These are phyloP conservation scores for Pseudonitzschia multiseries DNA, from an alignment of 108 stramenopile species.

Conservation along the genomic window DNA sequence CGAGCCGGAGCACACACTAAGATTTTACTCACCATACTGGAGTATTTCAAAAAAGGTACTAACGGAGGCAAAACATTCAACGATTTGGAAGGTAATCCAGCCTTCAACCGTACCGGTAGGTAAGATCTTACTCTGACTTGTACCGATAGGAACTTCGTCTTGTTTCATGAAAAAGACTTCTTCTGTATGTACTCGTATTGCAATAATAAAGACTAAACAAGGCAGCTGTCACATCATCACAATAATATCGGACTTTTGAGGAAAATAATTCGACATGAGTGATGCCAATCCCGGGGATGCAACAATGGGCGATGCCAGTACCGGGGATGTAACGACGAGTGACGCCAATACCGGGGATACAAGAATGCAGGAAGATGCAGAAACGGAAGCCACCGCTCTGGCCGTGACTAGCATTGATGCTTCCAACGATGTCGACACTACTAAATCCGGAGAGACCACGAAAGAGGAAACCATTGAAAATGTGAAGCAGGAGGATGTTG, in stretches of 20 bases:
- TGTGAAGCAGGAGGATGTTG: neutral
- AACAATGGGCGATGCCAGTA: neutral
- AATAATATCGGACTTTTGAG: conserved; percentile 16
- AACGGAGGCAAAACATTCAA: too few relatives aligned
- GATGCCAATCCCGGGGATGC: neutral
- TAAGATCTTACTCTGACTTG: too few relatives aligned
- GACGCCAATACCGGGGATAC: neutral
- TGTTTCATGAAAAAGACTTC: conserved; percentile 1
- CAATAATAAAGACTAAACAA: conserved; percentile 14
- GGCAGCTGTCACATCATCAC: neutral
- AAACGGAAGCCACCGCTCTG: neutral
- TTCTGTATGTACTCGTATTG: neutral
- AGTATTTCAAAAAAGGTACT: too few relatives aligned
- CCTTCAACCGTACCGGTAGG: too few relatives aligned
- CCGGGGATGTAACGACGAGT: neutral
- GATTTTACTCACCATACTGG: too few relatives aligned
- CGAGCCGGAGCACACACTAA: too few relatives aligned
- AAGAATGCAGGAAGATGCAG: neutral
- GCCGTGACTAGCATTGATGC: neutral
- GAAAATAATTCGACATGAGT: neutral
- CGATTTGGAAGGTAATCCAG: too few relatives aligned
- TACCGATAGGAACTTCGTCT: neutral
- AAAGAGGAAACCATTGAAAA: neutral
- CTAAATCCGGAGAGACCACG: neutral
- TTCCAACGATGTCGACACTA: neutral